Conservation (phyloP, 495 filamentous ascomycete species). For the Hypoxylon intermedium region DNA sequence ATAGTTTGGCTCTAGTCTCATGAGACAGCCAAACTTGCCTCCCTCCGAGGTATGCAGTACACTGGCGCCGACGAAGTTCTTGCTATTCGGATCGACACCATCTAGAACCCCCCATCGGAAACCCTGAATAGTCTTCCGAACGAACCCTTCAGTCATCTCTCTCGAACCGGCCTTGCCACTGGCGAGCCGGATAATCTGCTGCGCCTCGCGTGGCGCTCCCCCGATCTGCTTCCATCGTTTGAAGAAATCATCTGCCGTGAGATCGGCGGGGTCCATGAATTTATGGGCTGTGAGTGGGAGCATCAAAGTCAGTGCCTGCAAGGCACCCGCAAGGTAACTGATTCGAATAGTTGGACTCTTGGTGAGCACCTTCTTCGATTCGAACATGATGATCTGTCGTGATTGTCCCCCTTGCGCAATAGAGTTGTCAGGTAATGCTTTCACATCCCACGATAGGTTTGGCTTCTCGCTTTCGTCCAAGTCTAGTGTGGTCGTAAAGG, state of each 20-base stretch:
- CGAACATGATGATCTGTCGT: constrained; percentile 94
- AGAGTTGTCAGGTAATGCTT: constrained; percentile 84
- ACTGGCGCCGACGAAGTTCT: constrained; percentile 92
- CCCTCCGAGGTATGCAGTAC: constrained; percentile 82
- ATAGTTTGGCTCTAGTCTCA: constrained; percentile 95
- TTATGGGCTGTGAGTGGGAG: constrained; percentile 90
- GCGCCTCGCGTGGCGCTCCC: constrained; percentile 81
- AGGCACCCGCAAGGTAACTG: constrained; percentile 89
- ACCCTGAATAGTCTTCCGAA: constrained; percentile 71
- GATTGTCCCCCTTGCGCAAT: constrained; percentile 78
- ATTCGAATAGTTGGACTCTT: constrained; percentile 91
- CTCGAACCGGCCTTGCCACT: constrained; percentile 57
- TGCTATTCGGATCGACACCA: constrained; percentile 85
- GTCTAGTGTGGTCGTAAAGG: constrained; percentile 93
- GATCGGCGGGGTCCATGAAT: constrained; percentile 89
- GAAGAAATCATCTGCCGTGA: constrained; percentile 93
- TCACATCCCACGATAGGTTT: constrained; percentile 79
- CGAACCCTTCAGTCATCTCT: constrained; percentile 63
- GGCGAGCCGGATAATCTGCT: constrained; percentile 79
- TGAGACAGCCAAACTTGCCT: constrained; percentile 91
- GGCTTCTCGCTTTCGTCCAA: constrained; percentile 72
- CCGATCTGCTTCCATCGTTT: constrained; percentile 99
- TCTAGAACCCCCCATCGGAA: constrained; percentile 89
- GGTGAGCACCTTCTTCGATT: constrained; percentile 79
- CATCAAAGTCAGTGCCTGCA: constrained; percentile 91